These are phyloP conservation scores for Clavulina sp. DNA, from an alignment of 768 basidiomycete genomes.

Conservation along the genomic window DNA sequence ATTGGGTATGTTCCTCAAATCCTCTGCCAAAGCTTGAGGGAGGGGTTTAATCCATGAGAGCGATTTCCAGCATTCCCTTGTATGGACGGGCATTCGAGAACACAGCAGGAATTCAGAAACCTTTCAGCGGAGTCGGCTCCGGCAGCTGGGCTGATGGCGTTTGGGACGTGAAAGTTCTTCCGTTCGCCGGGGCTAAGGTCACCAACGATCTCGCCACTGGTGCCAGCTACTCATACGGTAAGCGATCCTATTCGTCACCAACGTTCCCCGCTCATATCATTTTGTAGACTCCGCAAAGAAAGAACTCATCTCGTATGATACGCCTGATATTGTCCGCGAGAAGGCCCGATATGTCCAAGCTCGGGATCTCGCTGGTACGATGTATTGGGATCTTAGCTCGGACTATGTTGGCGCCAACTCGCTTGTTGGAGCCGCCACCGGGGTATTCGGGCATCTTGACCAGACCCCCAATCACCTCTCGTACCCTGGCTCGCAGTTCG, in stretches of 20 bases:
- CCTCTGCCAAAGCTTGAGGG: no score
- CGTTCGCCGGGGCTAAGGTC: slow-evolving; percentile 34
- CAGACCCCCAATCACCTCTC: slow-evolving; percentile 27
- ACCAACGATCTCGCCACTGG: slow-evolving; percentile 63
- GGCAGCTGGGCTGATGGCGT: slow-evolving; percentile 25
- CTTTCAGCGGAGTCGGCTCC: slow-evolving; percentile 11
- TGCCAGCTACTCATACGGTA: slow-evolving; percentile 19
- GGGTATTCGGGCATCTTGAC: slow-evolving; percentile 36
- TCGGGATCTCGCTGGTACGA: slow-evolving; percentile 38
- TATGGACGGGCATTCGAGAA: neutral
- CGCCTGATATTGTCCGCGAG: slow-evolving; percentile 41
- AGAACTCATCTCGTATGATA: slow-evolving; percentile 65
- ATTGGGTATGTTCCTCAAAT: no score
- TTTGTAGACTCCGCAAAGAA: slow-evolving; percentile 31
- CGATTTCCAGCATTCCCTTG: neutral
- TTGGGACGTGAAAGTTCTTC: slow-evolving; percentile 62
- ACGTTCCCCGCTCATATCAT: neutral
- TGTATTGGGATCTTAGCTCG: slow-evolving; percentile 56
- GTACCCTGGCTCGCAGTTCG: slow-evolving; percentile 52
- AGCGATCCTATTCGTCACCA: neutral
- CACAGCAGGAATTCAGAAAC: neutral
- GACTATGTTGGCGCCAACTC: slow-evolving; percentile 44
- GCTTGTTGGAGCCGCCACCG: slow-evolving; percentile 33
- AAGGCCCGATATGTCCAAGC: slow-evolving; percentile 53
- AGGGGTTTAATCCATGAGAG: neutral